phyloP scores from a whole-genome alignment of 352 stramenopile species.

The Pythium scleroteichum region DNA sequence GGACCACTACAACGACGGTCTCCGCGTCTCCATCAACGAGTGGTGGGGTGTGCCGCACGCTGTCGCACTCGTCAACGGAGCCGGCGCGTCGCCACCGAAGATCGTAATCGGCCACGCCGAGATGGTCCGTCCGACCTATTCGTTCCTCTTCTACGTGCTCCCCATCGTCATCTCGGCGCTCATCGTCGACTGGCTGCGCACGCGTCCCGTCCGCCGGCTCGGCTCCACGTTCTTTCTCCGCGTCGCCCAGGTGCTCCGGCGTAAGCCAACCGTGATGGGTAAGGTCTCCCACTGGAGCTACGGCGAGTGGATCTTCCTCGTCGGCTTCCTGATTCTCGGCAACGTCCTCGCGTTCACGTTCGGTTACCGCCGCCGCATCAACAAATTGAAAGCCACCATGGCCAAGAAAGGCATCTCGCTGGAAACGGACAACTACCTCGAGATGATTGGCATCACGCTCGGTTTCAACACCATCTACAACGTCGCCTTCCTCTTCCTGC shows the following conservation, averaged over 20 bases:
- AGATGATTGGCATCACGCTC: slow-evolving; percentile 21
- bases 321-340: slow-evolving; percentile 1
- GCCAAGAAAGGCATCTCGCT: not conserved
- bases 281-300: slow-evolving; percentile 29
- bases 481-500: slow-evolving; percentile 39
- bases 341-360: slow-evolving; percentile 18
- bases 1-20: slow-evolving; percentile 14
- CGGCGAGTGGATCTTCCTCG: slow-evolving; percentile 39
- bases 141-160: slow-evolving; percentile 39
- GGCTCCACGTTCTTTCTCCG: slow-evolving; percentile 27
- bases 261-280: slow-evolving; percentile 30
- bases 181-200: slow-evolving; percentile 34
- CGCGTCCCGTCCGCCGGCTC: slow-evolving; percentile 36
- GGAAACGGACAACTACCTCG: slow-evolving; percentile 12
- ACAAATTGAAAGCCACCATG: not conserved
- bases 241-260: slow-evolving; percentile 34
- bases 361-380: slow-evolving; percentile 1
- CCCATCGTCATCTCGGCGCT: slow-evolving; percentile 37
- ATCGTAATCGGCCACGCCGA: slow-evolving; percentile 27
- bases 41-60: slow-evolving; percentile 33
- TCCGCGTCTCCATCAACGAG: not conserved
- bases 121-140: slow-evolving; percentile 51
- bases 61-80: slow-evolving; percentile 2
- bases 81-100: not conserved
- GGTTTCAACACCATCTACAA: slow-evolving; percentile 38